Conservation (phyloP, 495 filamentous ascomycete genomes). For the Aspergillus funiculosus region DNA sequence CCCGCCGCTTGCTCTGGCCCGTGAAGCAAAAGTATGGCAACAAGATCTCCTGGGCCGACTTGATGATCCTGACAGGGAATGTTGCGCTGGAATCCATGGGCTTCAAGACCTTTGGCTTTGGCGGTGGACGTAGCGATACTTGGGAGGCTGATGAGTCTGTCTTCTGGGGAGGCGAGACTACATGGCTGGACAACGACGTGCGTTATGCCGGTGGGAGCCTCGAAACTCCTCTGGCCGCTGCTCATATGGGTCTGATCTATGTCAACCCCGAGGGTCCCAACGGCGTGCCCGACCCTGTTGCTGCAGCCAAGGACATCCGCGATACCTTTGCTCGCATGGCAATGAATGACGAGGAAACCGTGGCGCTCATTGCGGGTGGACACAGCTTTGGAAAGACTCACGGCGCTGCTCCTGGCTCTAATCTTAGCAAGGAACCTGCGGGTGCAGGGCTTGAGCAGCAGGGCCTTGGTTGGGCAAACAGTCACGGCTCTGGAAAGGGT, state of each 20-base stretch:
- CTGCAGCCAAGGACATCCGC: constrained; percentile 63
- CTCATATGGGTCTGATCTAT: constrained; percentile 71
- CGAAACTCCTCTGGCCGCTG: constrained; percentile 57
- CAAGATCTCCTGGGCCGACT: constrained; percentile 73
- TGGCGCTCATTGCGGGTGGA: constrained; percentile 67
- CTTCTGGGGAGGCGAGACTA: constrained; percentile 69
- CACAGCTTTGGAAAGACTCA: constrained; percentile 73
- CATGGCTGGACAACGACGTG: constrained; percentile 63
- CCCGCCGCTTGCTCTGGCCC: constrained; percentile 68
- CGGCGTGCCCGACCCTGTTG: constrained; percentile 58
- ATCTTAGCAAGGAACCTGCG: constrained; percentile 60
- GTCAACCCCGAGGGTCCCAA: constrained; percentile 74
- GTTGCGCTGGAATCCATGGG: constrained; percentile 72
- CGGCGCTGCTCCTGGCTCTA: constrained; percentile 53
- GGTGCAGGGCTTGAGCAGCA: constrained; percentile 55
- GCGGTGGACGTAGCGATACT: constrained; percentile 60
- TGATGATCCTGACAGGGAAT: constrained; percentile 63
- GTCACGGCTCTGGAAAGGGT: constrained; percentile 53
- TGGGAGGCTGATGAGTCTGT: constrained; percentile 68
- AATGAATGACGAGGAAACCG: constrained; percentile 74
- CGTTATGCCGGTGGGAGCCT: constrained; percentile 57
- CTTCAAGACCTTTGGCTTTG: constrained; percentile 65
- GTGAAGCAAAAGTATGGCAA: constrained; percentile 77
- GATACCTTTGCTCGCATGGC: constrained; percentile 68
- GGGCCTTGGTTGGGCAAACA: constrained; percentile 63